These are phyloP conservation scores for Acidiella bohemica DNA, from an alignment of 495 filamentous ascomycete species.

Conservation along the genomic window DNA sequence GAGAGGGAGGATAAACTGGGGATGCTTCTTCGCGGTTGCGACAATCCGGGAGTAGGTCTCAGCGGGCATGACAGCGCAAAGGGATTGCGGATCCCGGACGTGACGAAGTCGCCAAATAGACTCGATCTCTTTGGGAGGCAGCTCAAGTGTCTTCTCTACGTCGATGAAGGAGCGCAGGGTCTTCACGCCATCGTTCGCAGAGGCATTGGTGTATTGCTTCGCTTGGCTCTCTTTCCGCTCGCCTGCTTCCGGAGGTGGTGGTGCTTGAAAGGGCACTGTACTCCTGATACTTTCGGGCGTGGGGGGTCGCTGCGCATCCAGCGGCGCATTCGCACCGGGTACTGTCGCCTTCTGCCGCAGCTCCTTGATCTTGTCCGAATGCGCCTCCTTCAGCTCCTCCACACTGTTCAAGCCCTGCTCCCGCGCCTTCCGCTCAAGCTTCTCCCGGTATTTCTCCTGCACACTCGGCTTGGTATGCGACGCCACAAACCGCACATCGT, in stretches of 20 bases:
- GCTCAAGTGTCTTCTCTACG: conserved; percentile 53
- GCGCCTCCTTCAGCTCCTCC: conserved; percentile 65
- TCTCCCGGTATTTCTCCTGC: conserved; percentile 71
- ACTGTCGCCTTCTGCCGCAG: conserved; percentile 49
- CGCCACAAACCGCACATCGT: conserved; percentile 80
- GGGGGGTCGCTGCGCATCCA: conserved; percentile 15
- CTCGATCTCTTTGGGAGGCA: conserved; percentile 72
- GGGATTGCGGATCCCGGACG: conserved; percentile 49
- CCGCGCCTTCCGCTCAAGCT: conserved; percentile 73
- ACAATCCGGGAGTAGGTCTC: conserved; percentile 57
- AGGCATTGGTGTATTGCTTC: conserved; percentile 16
- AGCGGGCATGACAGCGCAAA: conserved; percentile 68
- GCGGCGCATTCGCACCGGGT: conserved; percentile 38
- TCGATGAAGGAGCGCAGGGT: conserved; percentile 74
- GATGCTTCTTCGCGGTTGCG: conserved; percentile 52
- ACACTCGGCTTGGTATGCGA: conserved; percentile 51
- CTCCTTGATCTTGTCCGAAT: conserved; percentile 64
- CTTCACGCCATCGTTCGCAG: conserved; percentile 50
- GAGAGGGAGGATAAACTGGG: conserved; percentile 82
- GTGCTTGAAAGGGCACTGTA: conserved; percentile 18
- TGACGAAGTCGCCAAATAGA: conserved; percentile 87
- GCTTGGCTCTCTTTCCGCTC: background rate
- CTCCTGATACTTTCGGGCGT: conserved; percentile 4
- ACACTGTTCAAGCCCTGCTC: conserved; percentile 63
- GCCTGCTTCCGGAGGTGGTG: conserved; percentile 21